Evolutionary conservation across 2,329 filamentous ascomycete genomes (phyloP).

Genomic region (Trichoderma arundinaceum): DNA sequence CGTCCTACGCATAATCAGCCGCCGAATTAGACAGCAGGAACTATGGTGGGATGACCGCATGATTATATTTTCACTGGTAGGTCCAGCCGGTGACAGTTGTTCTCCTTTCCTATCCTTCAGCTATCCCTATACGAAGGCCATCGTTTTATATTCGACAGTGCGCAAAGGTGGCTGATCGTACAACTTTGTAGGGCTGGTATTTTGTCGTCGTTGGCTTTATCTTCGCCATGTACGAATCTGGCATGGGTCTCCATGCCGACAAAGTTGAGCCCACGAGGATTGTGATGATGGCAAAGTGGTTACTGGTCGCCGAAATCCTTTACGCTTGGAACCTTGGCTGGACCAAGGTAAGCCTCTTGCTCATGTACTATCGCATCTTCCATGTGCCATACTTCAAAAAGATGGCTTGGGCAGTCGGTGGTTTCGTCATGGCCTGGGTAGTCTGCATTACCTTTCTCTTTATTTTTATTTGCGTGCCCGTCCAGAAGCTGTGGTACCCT

Average conservation of each 20-base stretch:
- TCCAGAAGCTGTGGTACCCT: conserved; percentile 56
- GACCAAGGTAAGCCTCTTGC: conserved; percentile 56
- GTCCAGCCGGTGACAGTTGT: background rate
- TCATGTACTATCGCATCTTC: conserved; percentile 62
- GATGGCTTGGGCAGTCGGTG: conserved; percentile 48
- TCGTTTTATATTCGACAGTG: too few relatives aligned
- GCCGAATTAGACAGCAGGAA: conserved; percentile 48
- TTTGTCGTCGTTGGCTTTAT: conserved; percentile 52
- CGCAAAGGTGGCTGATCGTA: background rate
- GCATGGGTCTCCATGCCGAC: conserved; percentile 56
- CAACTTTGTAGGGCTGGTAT: conserved; percentile 46
- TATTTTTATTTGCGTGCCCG: conserved; percentile 59
- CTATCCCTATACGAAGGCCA: too few relatives aligned
- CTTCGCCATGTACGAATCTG: conserved; percentile 53
- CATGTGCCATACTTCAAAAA: conserved; percentile 51
- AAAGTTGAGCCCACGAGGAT: conserved; percentile 45
- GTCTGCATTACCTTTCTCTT: conserved; percentile 55
- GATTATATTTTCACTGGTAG: conserved; percentile 56
- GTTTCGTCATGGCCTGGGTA: conserved; percentile 54
- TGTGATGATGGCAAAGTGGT: conserved; percentile 53
- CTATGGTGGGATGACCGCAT: conserved; percentile 58
- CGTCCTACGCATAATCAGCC: conserved; percentile 48
- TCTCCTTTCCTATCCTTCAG: too few relatives aligned
- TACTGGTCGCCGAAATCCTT: conserved; percentile 54
- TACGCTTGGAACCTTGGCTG: conserved; percentile 56